phyloP scores from a whole-genome alignment of 139 green algal genomes.

The Pleodorina starrii region DNA sequence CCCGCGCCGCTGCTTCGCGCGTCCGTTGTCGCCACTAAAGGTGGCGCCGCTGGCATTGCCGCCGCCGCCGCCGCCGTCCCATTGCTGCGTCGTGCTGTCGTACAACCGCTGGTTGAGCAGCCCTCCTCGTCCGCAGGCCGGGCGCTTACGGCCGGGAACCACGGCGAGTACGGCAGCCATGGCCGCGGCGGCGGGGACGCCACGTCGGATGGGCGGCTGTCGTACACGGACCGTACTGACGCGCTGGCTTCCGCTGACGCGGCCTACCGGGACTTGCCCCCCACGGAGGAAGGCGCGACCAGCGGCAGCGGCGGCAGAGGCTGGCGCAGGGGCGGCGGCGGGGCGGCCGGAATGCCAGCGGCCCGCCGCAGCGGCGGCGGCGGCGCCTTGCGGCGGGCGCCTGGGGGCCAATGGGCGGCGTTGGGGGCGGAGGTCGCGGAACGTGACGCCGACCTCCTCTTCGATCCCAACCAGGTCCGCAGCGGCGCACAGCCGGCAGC shows the following conservation, averaged over 20 bases:
- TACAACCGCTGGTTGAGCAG: not conserved
- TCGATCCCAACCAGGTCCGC: conserved; percentile 34
- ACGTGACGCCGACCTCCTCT: not conserved
- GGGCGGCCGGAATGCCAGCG: not conserved
- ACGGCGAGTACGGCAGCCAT: not conserved
- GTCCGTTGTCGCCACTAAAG: too few species aligned
- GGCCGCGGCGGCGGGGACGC: not conserved
- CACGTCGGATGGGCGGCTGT: not conserved
- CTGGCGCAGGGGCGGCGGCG: not conserved
- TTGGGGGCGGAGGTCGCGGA: not conserved
- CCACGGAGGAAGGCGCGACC: not conserved
- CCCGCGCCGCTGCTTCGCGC: too few species aligned
- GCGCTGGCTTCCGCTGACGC: not conserved
- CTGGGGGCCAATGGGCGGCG: not conserved
- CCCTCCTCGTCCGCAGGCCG: not conserved
- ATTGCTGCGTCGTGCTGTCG: not conserved
- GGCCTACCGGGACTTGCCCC: not conserved
- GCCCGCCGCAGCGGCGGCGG: not conserved
- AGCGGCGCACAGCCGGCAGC: conserved; percentile 15
- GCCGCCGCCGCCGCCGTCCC: too few species aligned
- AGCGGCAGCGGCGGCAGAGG: not conserved
- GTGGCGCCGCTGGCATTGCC: too few species aligned
- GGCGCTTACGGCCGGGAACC: too few species aligned
- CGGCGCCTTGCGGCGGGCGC: not conserved
- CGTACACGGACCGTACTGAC: not conserved